Conservation (phyloP, 345 rosid species). For the Cardamine chenopodiifolia region DNA sequence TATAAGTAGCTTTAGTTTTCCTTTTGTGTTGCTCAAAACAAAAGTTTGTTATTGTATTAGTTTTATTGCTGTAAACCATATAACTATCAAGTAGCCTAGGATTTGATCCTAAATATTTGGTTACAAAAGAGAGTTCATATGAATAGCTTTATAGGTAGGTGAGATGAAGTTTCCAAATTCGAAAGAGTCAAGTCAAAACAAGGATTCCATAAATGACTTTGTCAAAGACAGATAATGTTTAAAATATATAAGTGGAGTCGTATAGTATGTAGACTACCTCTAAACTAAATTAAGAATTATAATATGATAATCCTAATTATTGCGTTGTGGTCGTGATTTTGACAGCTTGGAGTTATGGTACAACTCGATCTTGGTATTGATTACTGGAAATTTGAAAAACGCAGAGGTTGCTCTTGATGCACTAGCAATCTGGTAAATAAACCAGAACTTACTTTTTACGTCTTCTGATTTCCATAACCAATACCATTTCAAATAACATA, state of each 20-base stretch:
- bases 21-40: not conserved
- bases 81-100: no score
- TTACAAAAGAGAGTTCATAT: not conserved
- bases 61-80: not conserved
- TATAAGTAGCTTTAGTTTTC: not conserved
- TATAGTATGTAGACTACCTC: not conserved
- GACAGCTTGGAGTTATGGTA: slow-evolving; percentile 85
- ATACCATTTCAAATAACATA: no score
- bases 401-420: slow-evolving; percentile 82
- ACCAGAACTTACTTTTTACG: not conserved
- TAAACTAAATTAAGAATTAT: not conserved
- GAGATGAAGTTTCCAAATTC: slow-evolving; percentile 3
- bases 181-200: not conserved
- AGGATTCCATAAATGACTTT: not conserved
- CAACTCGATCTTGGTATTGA: slow-evolving; percentile 68
- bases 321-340: not conserved
- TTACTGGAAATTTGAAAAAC: slow-evolving; percentile 67
- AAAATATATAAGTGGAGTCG: not conserved
- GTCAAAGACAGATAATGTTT: not conserved
- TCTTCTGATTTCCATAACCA: no score
- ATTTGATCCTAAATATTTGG: no score
- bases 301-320: no score
- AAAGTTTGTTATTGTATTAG: not conserved
- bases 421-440: slow-evolving; percentile 72
- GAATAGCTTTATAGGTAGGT: not conserved